Evolutionary conservation across 441 rosid genomes (phyloP).

Genomic region (Syzygium malaccense): DNA sequence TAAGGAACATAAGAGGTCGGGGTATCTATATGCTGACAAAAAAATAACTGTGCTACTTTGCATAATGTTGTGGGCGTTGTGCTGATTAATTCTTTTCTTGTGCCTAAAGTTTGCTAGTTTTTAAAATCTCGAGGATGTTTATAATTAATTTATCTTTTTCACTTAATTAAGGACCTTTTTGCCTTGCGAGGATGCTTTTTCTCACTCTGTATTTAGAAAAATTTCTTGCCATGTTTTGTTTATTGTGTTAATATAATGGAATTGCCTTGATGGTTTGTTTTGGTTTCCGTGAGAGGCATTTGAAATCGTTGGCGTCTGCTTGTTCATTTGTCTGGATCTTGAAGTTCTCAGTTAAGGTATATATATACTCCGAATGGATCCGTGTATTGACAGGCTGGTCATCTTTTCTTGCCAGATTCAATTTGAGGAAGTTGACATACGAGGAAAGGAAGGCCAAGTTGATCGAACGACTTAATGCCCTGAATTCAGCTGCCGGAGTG

Average conservation of each 20-base stretch:
- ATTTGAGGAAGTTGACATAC: not conserved
- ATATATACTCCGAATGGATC: not conserved
- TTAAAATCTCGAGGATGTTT: not conserved
- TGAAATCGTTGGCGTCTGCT: not conserved
- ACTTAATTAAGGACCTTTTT: not conserved
- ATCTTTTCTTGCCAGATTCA: not conserved
- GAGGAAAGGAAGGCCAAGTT: conserved; percentile 12
- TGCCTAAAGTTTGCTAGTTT: not conserved
- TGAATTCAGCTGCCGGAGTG: not conserved
- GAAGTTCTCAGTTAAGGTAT: not conserved
- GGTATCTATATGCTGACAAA: not conserved
- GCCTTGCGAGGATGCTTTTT: not conserved
- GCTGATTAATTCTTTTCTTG: not conserved
- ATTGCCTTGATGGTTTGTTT: not conserved
- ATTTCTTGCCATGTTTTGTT: not conserved
- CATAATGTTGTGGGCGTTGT: not conserved
- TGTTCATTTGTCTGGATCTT: not conserved
- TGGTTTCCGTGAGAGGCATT: not conserved
- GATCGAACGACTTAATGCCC: conserved; percentile 10
- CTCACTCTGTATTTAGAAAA: not conserved
- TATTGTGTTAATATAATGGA: not conserved
- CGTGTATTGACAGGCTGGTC: not conserved
- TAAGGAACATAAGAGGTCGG: conserved; percentile 69
- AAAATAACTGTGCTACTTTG: not conserved
- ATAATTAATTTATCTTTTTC: not conserved